phyloP scores from a whole-genome alignment of 2,329 filamentous ascomycete genomes.

The Emydomyces testavorans region DNA sequence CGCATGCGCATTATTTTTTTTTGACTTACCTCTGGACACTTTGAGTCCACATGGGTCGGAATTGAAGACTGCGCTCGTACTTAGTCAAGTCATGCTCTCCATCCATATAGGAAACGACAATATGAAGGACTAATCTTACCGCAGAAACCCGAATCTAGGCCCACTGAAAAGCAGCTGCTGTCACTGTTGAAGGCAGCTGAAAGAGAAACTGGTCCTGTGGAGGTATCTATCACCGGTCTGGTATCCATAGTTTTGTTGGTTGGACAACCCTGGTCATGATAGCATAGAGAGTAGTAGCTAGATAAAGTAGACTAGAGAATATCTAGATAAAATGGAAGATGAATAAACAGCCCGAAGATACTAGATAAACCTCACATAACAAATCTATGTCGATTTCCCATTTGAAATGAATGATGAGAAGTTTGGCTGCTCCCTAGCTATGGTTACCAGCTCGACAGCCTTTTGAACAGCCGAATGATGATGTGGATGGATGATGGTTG shows the following conservation, averaged over 20 bases:
- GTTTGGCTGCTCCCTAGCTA: not conserved
- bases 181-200: constrained; percentile 80
- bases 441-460: not conserved
- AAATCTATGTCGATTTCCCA: not conserved
- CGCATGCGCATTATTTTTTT: not conserved
- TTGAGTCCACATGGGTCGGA: constrained; percentile 61
- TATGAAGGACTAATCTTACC: constrained; percentile 45
- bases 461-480: not conserved
- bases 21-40: constrained; percentile 44
- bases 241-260: constrained; percentile 61
- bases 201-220: constrained; percentile 61
- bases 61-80: constrained; percentile 50
- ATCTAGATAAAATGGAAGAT: not conserved
- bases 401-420: not conserved
- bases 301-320: not conserved
- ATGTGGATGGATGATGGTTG: not conserved
- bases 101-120: constrained; percentile 11
- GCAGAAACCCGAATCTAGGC: constrained; percentile 73
- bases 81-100: constrained; percentile 8
- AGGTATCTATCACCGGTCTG: constrained; percentile 68
- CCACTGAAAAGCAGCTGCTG: constrained; percentile 74
- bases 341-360: no score
- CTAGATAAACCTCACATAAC: no score
- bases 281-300: not conserved
- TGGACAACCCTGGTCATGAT: not conserved